Evolutionary conservation across 306 rosid species (phyloP), one percentile per base, ranked within the genome.

Genomic region (Gynostemma pentaphyllum): DNA sequence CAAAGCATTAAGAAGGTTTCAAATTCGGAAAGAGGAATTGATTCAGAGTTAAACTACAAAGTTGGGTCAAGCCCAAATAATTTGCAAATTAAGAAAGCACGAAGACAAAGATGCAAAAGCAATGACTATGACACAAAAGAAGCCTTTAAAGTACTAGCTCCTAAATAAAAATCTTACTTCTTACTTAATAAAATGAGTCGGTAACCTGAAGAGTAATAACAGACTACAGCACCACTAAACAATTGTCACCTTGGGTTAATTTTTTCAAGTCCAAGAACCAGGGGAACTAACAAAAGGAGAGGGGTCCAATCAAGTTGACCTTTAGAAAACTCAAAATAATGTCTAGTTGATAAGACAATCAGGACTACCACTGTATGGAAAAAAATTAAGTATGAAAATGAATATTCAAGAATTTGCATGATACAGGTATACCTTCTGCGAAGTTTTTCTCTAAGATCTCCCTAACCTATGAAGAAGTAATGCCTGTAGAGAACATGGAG

Each of bases 221-320:
- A 36, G 5, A 36, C n/a, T 19, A 36, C 44, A 18, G n/a, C 44
- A 55, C 65, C 71, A 53, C 41, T 29, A 30, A 62, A 70, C 39
- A 64, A 72, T 55, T 32, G 42, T 28, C 63, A 87, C 97, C 99
- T 86, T 40, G 91, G 95, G 72, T 92, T 92, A 50, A 92, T 74
- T 70, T 89, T 87, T 72, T 92, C 99, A 55, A 88, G 99, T 75
- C 99, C 99, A 70, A 92, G 99, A 76, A 92, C 99, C 85, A 92
- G 75, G 66, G 99, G 99, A 70, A 92, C 99, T 80, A 92, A 64
- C 70, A 92, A 76, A 70, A 92, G 99, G 47, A 92, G 80, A 44
- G 99, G 96, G 4, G 90, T 73, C 99, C 99, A 92, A 69, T 72
- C 75, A 64, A 46, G 73, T 56, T 45, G 68, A 36, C 83, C 88